These are phyloP conservation scores for Auxenochlorella protothecoides DNA, from an alignment of 139 green algal genomes.

Conservation along the genomic window DNA sequence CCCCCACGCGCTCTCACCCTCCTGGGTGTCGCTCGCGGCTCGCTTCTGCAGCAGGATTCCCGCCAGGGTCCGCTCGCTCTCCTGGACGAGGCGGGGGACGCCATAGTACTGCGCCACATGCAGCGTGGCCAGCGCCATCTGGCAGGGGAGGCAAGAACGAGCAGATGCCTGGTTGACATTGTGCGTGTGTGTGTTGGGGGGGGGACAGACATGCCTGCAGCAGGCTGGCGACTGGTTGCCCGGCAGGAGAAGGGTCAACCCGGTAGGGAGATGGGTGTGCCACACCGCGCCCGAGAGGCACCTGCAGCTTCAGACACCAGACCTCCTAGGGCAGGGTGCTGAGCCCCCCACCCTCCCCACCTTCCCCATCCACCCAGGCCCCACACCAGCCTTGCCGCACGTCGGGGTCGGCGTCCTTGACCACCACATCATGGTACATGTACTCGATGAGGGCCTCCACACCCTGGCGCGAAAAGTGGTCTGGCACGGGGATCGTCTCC, in stretches of 20 bases:
- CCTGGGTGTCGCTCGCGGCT: not conserved
- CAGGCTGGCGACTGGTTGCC: too few relatives aligned
- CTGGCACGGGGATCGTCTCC: constrained; percentile 28
- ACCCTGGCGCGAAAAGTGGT: constrained; percentile 35
- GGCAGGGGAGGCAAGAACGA: too few relatives aligned
- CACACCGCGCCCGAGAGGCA: too few relatives aligned
- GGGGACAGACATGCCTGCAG: too few relatives aligned
- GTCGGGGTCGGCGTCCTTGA: constrained; percentile 1
- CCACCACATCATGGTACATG: constrained; percentile 37
- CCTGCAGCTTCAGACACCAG: too few relatives aligned
- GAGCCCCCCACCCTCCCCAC: not conserved
- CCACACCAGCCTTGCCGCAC: not conserved
- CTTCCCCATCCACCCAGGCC: not conserved
- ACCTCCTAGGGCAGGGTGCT: too few relatives aligned
- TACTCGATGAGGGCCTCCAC: constrained; percentile 38
- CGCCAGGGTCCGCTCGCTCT: constrained; percentile 41
- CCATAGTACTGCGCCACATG: constrained; percentile 45
- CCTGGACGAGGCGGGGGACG: constrained; percentile 24
- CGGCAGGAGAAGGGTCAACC: too few relatives aligned
- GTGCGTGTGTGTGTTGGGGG: too few relatives aligned
- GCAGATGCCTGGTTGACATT: too few relatives aligned
- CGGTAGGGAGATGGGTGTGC: too few relatives aligned
- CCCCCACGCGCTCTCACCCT: constrained; percentile 15
- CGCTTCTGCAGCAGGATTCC: constrained; percentile 15
- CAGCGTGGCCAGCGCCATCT: constrained; percentile 22